phyloP scores from a whole-genome alignment of 768 basidiomycete genomes.

The Pisolithus microcarpus region DNA sequence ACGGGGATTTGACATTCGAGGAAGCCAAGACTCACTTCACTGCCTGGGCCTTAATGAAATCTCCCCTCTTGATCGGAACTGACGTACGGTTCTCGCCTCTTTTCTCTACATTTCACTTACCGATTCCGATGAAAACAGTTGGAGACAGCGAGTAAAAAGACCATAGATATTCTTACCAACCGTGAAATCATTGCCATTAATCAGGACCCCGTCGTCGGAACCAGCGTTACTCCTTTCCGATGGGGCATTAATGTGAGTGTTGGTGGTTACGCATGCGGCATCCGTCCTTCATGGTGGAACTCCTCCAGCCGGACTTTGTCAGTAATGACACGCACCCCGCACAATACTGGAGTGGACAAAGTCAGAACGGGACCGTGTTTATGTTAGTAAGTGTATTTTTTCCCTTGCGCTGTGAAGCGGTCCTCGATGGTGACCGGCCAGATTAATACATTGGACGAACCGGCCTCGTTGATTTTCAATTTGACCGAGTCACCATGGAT shows the following conservation, averaged over 20 bases:
- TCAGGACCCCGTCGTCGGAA: slow-evolving; percentile 58
- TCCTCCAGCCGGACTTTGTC: slow-evolving; percentile 29
- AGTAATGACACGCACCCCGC: slow-evolving; percentile 47
- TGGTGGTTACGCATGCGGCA: background rate
- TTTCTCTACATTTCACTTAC: slow-evolving; percentile 4
- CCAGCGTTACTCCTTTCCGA: slow-evolving; percentile 57
- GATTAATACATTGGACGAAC: slow-evolving; percentile 54
- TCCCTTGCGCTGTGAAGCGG: background rate
- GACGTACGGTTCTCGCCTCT: slow-evolving; percentile 32
- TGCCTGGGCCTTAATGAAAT: slow-evolving; percentile 67
- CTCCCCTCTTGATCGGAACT: slow-evolving; percentile 57
- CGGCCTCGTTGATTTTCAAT: slow-evolving; percentile 53
- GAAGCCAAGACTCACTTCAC: slow-evolving; percentile 68
- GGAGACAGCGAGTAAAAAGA: slow-evolving; percentile 41
- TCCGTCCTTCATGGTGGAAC: background rate
- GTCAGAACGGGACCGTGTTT: slow-evolving; percentile 56
- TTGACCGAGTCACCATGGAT: slow-evolving; percentile 68
- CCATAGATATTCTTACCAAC: slow-evolving; percentile 53
- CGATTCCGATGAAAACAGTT: slow-evolving; percentile 29
- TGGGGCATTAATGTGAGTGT: slow-evolving; percentile 58
- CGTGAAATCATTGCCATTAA: slow-evolving; percentile 61
- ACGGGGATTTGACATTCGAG: slow-evolving; percentile 53
- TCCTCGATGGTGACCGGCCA: slow-evolving; percentile 20
- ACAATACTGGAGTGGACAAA: slow-evolving; percentile 66
- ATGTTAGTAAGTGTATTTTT: slow-evolving; percentile 47